Evolutionary conservation across 2,329 filamentous ascomycete species (phyloP).

Genomic region (Diplocarpon rosae): DNA sequence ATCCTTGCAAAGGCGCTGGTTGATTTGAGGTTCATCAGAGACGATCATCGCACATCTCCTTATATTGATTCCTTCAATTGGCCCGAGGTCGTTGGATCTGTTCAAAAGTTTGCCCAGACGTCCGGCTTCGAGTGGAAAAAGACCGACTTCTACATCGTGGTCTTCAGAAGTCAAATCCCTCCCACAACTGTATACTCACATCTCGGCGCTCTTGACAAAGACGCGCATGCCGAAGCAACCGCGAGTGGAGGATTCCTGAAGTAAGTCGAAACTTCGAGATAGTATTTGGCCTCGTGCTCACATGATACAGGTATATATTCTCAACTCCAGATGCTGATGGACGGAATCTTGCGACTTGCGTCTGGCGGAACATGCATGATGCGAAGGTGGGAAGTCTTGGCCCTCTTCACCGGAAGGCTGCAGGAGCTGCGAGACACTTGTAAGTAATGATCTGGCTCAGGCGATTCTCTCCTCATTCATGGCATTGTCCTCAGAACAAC

Average conservation of each 20-base stretch:
- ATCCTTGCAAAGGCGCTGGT: slow-evolving; percentile 64
- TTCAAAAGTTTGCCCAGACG: slow-evolving; percentile 40
- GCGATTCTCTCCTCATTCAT: too few species aligned
- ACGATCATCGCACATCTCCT: slow-evolving; percentile 65
- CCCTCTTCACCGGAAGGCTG: slow-evolving; percentile 53
- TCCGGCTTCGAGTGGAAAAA: slow-evolving; percentile 45
- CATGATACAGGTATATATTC: slow-evolving; percentile 65
- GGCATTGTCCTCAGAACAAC: too few species aligned
- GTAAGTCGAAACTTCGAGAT: slow-evolving; percentile 29
- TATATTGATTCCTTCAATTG: slow-evolving; percentile 75
- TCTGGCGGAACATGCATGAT: slow-evolving; percentile 51
- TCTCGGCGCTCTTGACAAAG: slow-evolving; percentile 63
- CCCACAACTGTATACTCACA: slow-evolving; percentile 54
- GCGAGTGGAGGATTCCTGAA: slow-evolving; percentile 74
- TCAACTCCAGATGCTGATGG: slow-evolving; percentile 58
- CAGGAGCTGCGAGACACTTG: slow-evolving; percentile 48
- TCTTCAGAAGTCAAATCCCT: slow-evolving; percentile 66
- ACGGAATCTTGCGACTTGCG: slow-evolving; percentile 71
- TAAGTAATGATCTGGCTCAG: too few species aligned
- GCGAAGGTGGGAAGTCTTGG: slow-evolving; percentile 48
- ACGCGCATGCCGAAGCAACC: slow-evolving; percentile 70
- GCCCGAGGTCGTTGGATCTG: slow-evolving; percentile 45
- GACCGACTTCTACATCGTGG: slow-evolving; percentile 58
- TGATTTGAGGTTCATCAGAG: slow-evolving; percentile 46
- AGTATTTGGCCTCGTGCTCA: neutral